These are phyloP conservation scores for Aphanomyces astaci DNA, from an alignment of 352 stramenopile species.

Conservation along the genomic window DNA sequence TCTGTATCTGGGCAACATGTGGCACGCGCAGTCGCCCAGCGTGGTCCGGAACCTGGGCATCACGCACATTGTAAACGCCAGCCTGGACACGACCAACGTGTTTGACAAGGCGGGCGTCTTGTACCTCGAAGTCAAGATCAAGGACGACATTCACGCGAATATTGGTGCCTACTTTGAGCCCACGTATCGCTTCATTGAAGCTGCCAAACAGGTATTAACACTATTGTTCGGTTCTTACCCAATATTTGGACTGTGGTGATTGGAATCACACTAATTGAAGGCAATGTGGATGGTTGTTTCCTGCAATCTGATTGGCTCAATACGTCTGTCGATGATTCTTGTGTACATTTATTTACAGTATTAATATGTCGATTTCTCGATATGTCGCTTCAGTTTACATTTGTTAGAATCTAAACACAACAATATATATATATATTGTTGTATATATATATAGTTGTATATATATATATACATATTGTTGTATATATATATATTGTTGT, in stretches of 20 bases:
- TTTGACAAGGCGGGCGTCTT: slow-evolving; percentile 57
- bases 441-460: background rate
- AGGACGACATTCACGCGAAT: slow-evolving; percentile 60
- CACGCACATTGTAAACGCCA: slow-evolving; percentile 80
- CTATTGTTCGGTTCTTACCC: too few relatives aligned
- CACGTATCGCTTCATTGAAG: slow-evolving; percentile 69
- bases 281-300: too few relatives aligned
- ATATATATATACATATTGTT: background rate
- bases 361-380: too few relatives aligned
- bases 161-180: slow-evolving; percentile 63
- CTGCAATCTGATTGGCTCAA: too few relatives aligned
- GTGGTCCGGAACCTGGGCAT: slow-evolving; percentile 73
- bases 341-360: too few relatives aligned
- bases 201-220: slow-evolving; percentile 39
- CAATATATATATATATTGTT: too few relatives aligned
- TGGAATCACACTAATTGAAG: too few relatives aligned
- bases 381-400: too few relatives aligned
- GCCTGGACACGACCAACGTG: slow-evolving; percentile 64
- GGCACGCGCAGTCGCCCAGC: slow-evolving; percentile 71
- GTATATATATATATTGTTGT: too few relatives aligned
- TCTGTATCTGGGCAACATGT: slow-evolving; percentile 84
- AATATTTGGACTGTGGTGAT: too few relatives aligned
- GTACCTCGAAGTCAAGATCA: slow-evolving; percentile 77
- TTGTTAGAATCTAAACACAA: too few relatives aligned
- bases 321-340: too few relatives aligned